Evolutionary conservation across 2,329 filamentous ascomycete species (phyloP).

Genomic region (Ophiocordyceps polyrhachis-furcata): DNA sequence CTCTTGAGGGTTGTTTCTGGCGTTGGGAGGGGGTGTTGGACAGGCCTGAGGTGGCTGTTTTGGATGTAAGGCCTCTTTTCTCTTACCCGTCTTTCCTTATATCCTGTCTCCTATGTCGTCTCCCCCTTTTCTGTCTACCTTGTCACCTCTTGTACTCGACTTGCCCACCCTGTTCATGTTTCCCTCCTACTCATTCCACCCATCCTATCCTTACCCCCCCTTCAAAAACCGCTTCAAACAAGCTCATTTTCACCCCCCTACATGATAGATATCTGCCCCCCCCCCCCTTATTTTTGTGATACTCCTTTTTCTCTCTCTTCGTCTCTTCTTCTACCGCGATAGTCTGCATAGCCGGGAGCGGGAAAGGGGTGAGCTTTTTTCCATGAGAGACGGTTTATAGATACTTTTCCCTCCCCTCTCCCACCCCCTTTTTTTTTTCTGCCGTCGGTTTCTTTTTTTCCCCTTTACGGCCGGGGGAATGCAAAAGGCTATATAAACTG

Average conservation of each 20-base stretch:
- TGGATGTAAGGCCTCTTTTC: constrained; percentile 44
- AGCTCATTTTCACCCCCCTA: too few relatives aligned
- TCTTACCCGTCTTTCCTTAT: not conserved
- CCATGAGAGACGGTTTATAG: too few relatives aligned
- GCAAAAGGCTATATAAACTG: too few relatives aligned
- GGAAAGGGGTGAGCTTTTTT: too few relatives aligned
- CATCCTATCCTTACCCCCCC: too few relatives aligned
- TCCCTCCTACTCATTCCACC: too few relatives aligned
- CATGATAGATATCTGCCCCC: too few relatives aligned
- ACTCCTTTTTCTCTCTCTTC: not conserved
- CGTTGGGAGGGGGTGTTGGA: constrained; percentile 37
- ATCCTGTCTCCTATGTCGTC: not conserved
- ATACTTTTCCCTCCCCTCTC: not conserved
- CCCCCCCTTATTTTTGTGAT: not conserved
- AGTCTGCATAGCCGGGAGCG: not conserved
- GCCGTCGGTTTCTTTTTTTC: too few relatives aligned
- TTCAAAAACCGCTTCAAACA: too few relatives aligned
- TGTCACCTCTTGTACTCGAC: not conserved
- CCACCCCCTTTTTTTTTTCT: too few relatives aligned
- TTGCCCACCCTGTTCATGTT: not conserved
- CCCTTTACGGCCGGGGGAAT: too few relatives aligned
- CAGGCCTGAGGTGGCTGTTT: constrained; percentile 59
- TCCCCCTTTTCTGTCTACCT: not conserved
- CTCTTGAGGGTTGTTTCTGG: constrained; percentile 48
- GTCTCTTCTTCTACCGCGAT: not conserved